These are phyloP conservation scores for Bauhinia variegata DNA, from an alignment of 306 rosid species.

Conservation along the genomic window DNA sequence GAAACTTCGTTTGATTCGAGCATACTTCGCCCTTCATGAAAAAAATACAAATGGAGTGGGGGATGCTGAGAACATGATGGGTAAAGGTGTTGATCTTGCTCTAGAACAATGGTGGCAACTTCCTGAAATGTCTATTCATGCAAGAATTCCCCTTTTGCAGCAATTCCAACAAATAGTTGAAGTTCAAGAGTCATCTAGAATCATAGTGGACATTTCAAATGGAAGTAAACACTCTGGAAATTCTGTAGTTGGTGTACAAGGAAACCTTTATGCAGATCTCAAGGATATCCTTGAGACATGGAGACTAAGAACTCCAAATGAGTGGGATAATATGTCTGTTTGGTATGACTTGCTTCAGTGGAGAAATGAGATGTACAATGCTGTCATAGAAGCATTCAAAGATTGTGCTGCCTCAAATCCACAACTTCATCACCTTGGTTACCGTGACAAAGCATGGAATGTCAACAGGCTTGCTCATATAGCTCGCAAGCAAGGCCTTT, in stretches of 20 bases:
- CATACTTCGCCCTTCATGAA: constrained; percentile 91
- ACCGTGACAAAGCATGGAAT: constrained; percentile 99
- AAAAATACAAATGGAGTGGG: constrained; percentile 85
- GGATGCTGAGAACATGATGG: constrained; percentile 89
- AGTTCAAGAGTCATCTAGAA: constrained; percentile 90
- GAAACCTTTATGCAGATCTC: constrained; percentile 94
- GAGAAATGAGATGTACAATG: constrained; percentile 97
- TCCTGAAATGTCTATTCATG: constrained; percentile 97
- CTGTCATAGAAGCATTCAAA: constrained; percentile 96
- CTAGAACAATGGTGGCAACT: constrained; percentile 99
- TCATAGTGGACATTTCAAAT: constrained; percentile 82
- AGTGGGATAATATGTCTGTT: constrained; percentile 97
- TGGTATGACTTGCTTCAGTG: constrained; percentile 99
- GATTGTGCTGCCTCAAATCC: constrained; percentile 76
- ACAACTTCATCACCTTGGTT: constrained; percentile 97
- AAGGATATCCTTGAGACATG: constrained; percentile 99
- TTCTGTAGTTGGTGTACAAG: constrained; percentile 78
- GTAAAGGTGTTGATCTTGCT: constrained; percentile 93
- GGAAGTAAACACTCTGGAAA: constrained; percentile 78
- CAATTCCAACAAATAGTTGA: constrained; percentile 99
- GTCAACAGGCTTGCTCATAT: constrained; percentile 97
- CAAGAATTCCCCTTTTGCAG: constrained; percentile 96
- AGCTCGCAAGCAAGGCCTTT: constrained; percentile 93
- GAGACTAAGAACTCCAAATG: constrained; percentile 98
- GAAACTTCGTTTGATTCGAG: constrained; percentile 85